phyloP scores from a whole-genome alignment of 805 yeast species.

The Zygosaccharomyces gambellarensis region DNA sequence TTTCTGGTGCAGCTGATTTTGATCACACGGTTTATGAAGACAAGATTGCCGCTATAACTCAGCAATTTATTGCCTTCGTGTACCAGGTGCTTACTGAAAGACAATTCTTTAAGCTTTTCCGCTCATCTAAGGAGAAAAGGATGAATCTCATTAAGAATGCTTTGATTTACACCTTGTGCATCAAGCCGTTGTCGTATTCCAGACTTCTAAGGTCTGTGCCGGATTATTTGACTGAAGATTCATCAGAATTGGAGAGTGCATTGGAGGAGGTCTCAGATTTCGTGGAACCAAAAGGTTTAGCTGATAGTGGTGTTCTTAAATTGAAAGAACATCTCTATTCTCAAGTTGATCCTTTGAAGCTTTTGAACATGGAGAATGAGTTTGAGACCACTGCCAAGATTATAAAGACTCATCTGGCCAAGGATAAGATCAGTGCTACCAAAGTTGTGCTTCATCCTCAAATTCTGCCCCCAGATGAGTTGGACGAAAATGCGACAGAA shows the following conservation, averaged over 20 bases:
- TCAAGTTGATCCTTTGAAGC: slow-evolving; percentile 54
- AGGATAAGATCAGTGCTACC: slow-evolving; percentile 36
- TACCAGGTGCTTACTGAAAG: slow-evolving; percentile 71
- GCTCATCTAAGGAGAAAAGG: slow-evolving; percentile 31
- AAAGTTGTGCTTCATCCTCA: slow-evolving; percentile 49
- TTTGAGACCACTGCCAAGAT: slow-evolving; percentile 49
- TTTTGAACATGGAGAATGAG: slow-evolving; percentile 44
- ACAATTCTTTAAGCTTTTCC: slow-evolving; percentile 46
- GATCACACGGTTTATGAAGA: slow-evolving; percentile 45
- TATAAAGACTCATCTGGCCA: slow-evolving; percentile 42
- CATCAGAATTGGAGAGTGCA: slow-evolving; percentile 42
- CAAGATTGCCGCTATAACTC: slow-evolving; percentile 57
- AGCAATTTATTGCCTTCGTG: slow-evolving; percentile 70
- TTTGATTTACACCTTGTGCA: slow-evolving; percentile 48
- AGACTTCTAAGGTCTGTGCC: slow-evolving; percentile 38
- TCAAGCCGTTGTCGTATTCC: slow-evolving; percentile 52
- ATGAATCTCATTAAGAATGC: slow-evolving; percentile 35
- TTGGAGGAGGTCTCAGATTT: slow-evolving; percentile 57
- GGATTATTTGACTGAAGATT: slow-evolving; percentile 33
- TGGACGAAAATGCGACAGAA: slow-evolving; percentile 35
- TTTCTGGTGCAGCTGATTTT: slow-evolving; percentile 31
- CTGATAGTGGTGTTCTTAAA: slow-evolving; percentile 63
- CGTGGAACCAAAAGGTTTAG: slow-evolving; percentile 60
- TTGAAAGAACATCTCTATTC: slow-evolving; percentile 45
- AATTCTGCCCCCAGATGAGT: slow-evolving; percentile 28